phyloP scores from a whole-genome alignment of 768 basidiomycete genomes.

The Austroboletus festivus region DNA sequence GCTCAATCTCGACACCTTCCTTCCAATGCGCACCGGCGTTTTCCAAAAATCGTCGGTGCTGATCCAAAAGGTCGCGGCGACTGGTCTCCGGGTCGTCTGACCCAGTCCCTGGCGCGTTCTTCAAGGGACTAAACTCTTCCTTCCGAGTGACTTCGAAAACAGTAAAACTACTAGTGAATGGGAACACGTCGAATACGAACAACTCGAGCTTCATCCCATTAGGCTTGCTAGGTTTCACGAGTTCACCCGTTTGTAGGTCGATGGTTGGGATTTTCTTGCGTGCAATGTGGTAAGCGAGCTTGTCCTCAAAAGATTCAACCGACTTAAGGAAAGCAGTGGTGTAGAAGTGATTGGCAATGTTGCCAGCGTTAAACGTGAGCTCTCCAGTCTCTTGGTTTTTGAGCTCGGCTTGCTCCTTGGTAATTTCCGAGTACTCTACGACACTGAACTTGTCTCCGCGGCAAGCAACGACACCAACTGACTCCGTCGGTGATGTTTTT shows the following conservation, averaged over 20 bases:
- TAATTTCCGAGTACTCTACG: constrained; percentile 97
- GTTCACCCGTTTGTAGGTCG: constrained; percentile 62
- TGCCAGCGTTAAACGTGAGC: constrained; percentile 88
- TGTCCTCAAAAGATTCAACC: constrained; percentile 77
- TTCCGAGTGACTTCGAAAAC: constrained; percentile 85
- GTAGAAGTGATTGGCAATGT: constrained; percentile 99
- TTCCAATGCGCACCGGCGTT: constrained; percentile 69
- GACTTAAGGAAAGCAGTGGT: constrained; percentile 77
- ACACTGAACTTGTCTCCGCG: constrained; percentile 84
- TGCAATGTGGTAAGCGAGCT: constrained; percentile 96
- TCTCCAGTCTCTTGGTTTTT: constrained; percentile 68
- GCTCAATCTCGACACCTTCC: constrained; percentile 82
- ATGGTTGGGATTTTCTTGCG: constrained; percentile 93
- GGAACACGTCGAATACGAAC: constrained; percentile 99
- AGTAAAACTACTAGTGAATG: constrained; percentile 76
- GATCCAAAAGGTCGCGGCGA: constrained; percentile 81
- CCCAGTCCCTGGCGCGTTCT: constrained; percentile 93
- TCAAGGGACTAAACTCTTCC: constrained; percentile 95
- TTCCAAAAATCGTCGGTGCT: constrained; percentile 84
- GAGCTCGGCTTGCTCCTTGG: constrained; percentile 78
- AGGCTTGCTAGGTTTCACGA: constrained; percentile 79
- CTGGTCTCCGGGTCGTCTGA: constrained; percentile 90
- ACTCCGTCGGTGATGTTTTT: constrained; percentile 81
- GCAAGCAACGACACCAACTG: constrained; percentile 91
- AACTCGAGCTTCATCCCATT: constrained; percentile 99